phyloP scores from a whole-genome alignment of 805 yeast genomes.

The Pichia phayaonensis region DNA sequence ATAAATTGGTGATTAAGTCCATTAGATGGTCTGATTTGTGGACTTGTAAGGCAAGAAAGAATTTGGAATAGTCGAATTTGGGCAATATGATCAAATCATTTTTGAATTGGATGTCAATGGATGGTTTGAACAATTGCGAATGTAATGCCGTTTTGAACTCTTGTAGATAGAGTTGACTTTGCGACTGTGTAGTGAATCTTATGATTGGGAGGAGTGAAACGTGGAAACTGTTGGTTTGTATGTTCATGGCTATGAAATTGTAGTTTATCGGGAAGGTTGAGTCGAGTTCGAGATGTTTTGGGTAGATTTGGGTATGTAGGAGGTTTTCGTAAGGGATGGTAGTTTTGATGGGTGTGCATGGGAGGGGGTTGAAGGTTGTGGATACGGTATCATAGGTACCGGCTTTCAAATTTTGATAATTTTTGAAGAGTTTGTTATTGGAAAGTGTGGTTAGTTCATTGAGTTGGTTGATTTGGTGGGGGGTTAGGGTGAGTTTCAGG shows the following conservation, averaged over 20 bases:
- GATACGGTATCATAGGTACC: neutral
- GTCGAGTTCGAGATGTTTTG: neutral
- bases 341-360: neutral
- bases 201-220: slow-evolving; percentile 22
- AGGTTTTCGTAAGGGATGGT: neutral
- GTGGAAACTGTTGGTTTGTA: slow-evolving; percentile 9
- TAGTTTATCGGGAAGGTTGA: slow-evolving; percentile 19
- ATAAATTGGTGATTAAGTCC: neutral
- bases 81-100: slow-evolving; percentile 2
- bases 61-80: slow-evolving; percentile 10
- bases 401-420: neutral
- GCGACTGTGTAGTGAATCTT: slow-evolving; percentile 8
- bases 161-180: slow-evolving; percentile 9
- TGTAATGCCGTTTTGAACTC: too few relatives aligned
- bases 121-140: too few relatives aligned
- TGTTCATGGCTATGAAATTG: slow-evolving; percentile 5
- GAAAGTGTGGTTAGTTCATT: neutral
- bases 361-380: neutral
- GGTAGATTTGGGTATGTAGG: neutral
- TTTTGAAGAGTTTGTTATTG: neutral
- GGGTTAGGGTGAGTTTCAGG: neutral
- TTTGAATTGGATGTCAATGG: neutral
- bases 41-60: slow-evolving; percentile 8
- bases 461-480: neutral
- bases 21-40: neutral